A percentile compares a stretch with the other conserved stretches of the same genome.
Conservation (phyloP, 495 filamentous ascomycete species). For the Stereocaulon alpinum region DNA sequence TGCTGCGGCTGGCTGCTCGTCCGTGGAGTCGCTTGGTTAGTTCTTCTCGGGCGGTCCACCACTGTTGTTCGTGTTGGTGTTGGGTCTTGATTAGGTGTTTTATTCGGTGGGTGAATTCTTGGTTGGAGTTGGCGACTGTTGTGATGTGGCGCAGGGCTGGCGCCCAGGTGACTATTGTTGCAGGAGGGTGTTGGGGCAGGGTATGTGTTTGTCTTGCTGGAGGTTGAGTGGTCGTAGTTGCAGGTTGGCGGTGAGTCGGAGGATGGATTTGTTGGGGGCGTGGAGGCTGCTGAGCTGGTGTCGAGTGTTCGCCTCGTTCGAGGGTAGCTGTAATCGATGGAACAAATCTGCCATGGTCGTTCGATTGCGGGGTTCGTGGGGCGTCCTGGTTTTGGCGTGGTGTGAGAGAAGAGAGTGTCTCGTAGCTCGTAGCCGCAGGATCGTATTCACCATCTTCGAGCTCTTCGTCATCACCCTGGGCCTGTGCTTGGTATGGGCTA, state of each 20-base stretch:
- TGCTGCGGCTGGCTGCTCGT: slow-evolving; percentile 40
- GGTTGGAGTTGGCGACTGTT: slow-evolving; percentile 44
- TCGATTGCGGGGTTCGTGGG: neutral
- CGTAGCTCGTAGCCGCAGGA: slow-evolving; percentile 25
- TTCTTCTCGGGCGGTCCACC: slow-evolving; percentile 47
- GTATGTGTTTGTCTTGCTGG: slow-evolving; percentile 5
- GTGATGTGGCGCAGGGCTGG: slow-evolving; percentile 52
- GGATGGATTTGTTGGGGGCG: slow-evolving; percentile 30
- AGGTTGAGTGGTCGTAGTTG: neutral
- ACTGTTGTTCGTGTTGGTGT: slow-evolving; percentile 52
- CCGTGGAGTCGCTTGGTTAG: slow-evolving; percentile 40
- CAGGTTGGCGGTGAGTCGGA: slow-evolving; percentile 5
- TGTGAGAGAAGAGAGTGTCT: slow-evolving; percentile 37
- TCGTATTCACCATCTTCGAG: slow-evolving; percentile 18
- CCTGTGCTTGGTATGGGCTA: neutral
- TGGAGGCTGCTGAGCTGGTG: slow-evolving; percentile 35
- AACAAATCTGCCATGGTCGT: too few species aligned
- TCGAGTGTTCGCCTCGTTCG: slow-evolving; percentile 12
- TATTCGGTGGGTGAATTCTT: slow-evolving; percentile 31
- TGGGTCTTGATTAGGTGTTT: slow-evolving; percentile 52
- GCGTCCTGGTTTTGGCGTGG: slow-evolving; percentile 19
- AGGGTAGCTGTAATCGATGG: neutral
- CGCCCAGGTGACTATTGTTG: slow-evolving; percentile 56
- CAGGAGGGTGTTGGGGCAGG: slow-evolving; percentile 32
- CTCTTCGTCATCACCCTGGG: neutral